Percentiles rank a stretch among this genome's conserved stretches.
These are phyloP conservation scores for Mediolabrus comicus DNA, from an alignment of 108 stramenopile genomes.

Conservation along the genomic window DNA sequence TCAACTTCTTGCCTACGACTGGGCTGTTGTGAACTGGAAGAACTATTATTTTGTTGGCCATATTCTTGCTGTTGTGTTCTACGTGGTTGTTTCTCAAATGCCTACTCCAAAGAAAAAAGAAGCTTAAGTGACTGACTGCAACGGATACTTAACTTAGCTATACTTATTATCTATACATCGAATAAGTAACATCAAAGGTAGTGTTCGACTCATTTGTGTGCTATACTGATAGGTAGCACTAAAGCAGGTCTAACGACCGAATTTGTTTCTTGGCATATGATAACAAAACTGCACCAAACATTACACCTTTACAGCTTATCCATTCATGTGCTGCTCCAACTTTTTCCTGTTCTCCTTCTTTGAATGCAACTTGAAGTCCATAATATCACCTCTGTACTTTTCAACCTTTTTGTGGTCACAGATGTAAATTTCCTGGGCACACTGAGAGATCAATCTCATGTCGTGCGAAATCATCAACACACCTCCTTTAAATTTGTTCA, in stretches of 20 bases:
- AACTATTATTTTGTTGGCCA: constrained; percentile 84
- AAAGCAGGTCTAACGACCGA: no score
- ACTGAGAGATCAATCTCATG: constrained; percentile 98
- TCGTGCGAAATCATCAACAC: constrained; percentile 98
- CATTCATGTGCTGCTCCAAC: constrained; percentile 89
- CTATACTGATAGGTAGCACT: no score
- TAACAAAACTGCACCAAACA: not conserved
- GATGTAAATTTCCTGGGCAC: constrained; percentile 96
- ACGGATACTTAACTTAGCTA: not conserved
- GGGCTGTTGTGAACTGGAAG: constrained; percentile 69
- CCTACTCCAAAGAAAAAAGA: constrained; percentile 70
- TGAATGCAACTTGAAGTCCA: constrained; percentile 90
- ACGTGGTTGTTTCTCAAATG: constrained; percentile 53
- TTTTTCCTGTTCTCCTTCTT: constrained; percentile 87
- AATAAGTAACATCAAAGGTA: not conserved
- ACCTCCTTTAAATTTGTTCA: constrained; percentile 98
- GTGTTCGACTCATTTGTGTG: no score
- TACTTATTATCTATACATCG: not conserved
- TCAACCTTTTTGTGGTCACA: constrained; percentile 91
- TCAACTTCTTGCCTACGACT: constrained; percentile 66
- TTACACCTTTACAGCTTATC: constrained; percentile 46
- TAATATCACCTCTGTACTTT: constrained; percentile 89
- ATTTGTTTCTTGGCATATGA: no score
- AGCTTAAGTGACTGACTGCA: constrained; percentile 9
- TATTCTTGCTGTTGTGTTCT: constrained; percentile 62